phyloP scores from a whole-genome alignment of 495 filamentous ascomycete genomes.

The Melanomma pulvis-pyrius region DNA sequence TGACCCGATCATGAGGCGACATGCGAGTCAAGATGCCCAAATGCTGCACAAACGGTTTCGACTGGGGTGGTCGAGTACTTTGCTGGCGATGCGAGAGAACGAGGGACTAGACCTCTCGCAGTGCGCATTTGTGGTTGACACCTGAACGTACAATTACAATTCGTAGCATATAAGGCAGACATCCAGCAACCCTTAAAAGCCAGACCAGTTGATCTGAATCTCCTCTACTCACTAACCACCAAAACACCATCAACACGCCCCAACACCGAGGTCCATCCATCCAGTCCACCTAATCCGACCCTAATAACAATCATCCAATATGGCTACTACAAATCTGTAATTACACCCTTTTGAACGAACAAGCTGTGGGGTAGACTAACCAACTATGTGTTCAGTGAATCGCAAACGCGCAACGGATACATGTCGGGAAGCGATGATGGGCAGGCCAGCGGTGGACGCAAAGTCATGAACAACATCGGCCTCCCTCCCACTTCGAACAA shows the following conservation, averaged over 20 bases:
- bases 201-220: slow-evolving; percentile 30
- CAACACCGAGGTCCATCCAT: not conserved
- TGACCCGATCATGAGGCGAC: slow-evolving; percentile 8
- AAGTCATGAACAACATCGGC: slow-evolving; percentile 39
- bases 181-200: slow-evolving; percentile 16
- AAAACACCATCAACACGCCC: not conserved
- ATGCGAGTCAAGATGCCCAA: slow-evolving; percentile 5
- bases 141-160: not conserved
- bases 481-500: slow-evolving; percentile 47
- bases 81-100: not conserved
- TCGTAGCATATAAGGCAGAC: slow-evolving; percentile 18
- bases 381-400: slow-evolving; percentile 5
- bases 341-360: not conserved
- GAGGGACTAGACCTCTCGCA: not conserved
- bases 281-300: slow-evolving; percentile 2
- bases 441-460: slow-evolving; percentile 35
- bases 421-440: slow-evolving; percentile 36
- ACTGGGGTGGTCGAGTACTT: not conserved
- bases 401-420: slow-evolving; percentile 27
- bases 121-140: not conserved
- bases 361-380: not conserved
- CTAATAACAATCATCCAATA: slow-evolving; percentile 7
- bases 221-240: slow-evolving; percentile 4
- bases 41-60: slow-evolving; percentile 21
- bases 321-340: slow-evolving; percentile 25